Conservation (phyloP, 371 early-diverging fungal genomes). For the Parasitella parasitica region DNA sequence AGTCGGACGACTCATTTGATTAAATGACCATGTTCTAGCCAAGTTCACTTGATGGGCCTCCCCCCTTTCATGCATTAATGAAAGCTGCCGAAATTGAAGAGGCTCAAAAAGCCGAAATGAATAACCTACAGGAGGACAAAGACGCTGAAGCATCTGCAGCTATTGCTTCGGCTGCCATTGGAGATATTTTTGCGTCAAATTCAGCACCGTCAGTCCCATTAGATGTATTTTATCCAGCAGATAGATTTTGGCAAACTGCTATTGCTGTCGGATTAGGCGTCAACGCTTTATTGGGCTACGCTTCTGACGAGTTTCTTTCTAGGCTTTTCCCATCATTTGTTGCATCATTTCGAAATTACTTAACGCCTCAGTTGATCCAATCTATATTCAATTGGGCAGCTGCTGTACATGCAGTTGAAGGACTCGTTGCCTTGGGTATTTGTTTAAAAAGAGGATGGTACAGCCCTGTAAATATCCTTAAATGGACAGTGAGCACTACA, state of each 20-base stretch:
- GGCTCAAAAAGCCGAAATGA: conserved; percentile 26
- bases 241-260: conserved; percentile 5
- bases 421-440: conserved; percentile 15
- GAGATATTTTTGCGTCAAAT: not conserved
- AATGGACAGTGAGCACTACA: conserved; percentile 39
- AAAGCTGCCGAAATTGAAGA: conserved; percentile 37
- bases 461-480: conserved; percentile 27
- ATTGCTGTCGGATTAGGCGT: conserved; percentile 18
- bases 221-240: conserved; percentile 30
- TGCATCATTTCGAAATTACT: conserved; percentile 7
- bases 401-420: conserved; percentile 23
- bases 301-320: conserved; percentile 17
- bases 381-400: conserved; percentile 7
- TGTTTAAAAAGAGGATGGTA: conserved; percentile 47
- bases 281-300: conserved; percentile 18
- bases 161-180: conserved; percentile 4
- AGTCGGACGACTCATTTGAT: no score
- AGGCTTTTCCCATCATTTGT: conserved; percentile 10
- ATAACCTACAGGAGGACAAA: conserved; percentile 18
- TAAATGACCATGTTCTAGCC: conserved; percentile 23
- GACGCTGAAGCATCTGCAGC: conserved; percentile 11
- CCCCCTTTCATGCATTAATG: conserved; percentile 37
- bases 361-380: not conserved
- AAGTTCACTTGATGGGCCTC: conserved; percentile 41
- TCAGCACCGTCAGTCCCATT: conserved; percentile 4